These are phyloP conservation scores for Purpureocillium takamizusanense DNA, from an alignment of 2,329 filamentous ascomycete species.

Conservation along the genomic window DNA sequence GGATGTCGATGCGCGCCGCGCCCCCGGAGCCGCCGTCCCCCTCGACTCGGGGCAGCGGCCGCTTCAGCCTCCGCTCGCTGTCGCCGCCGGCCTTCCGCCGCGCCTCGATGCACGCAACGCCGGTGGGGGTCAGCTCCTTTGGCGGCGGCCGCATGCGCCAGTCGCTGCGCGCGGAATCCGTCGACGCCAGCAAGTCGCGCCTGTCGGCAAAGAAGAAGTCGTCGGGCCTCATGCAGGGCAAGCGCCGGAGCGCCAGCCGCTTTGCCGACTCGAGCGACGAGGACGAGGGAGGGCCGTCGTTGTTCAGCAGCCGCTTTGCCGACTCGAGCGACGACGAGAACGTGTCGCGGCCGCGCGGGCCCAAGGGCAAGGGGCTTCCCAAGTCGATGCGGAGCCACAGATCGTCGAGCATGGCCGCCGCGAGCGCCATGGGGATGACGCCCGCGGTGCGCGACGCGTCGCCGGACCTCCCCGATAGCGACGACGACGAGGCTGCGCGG, in stretches of 20 bases:
- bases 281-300: conserved; percentile 23
- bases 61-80: conserved; percentile 60
- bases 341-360: conserved; percentile 1
- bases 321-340: conserved; percentile 13
- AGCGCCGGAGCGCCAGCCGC: conserved; percentile 32
- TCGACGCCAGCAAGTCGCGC: conserved; percentile 26
- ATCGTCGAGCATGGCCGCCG: conserved; percentile 23
- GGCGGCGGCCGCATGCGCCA: conserved; percentile 29
- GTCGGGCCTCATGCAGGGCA: conserved; percentile 23
- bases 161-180: conserved; percentile 33
- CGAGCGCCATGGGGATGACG: conserved; percentile 23
- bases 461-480: conserved; percentile 52
- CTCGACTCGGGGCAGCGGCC: conserved; percentile 34
- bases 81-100: conserved; percentile 53
- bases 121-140: conserved; percentile 18
- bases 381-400: conserved; percentile 19
- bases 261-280: conserved; percentile 59
- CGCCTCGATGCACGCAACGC: conserved; percentile 26
- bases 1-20: conserved; percentile 58
- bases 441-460: conserved; percentile 38
- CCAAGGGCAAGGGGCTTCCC: conserved; percentile 22
- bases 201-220: conserved; percentile 34
- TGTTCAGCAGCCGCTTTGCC: conserved; percentile 52
- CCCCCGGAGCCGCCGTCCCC: conserved; percentile 12
- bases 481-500: conserved; percentile 31